A percentile compares a stretch with the other conserved stretches of the same genome.
Evolutionary conservation across 169 alveolate species (phyloP).

Genomic region (Plasmodium gaboni): DNA sequence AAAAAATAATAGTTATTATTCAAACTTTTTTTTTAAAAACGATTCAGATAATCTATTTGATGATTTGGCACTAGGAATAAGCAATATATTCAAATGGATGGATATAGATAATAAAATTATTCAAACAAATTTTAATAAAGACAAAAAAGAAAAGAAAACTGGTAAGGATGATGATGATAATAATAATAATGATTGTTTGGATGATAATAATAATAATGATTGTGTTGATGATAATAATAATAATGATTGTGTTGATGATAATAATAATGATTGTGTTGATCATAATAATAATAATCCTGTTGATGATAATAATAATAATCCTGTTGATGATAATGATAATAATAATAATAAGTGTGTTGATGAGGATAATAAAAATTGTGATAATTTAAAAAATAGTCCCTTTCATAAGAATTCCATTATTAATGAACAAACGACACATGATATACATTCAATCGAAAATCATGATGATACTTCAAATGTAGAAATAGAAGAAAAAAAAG

Average conservation of each 20-base stretch:
- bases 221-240: neutral
- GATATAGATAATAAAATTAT: constrained; percentile 45
- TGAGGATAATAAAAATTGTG: neutral
- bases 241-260: neutral
- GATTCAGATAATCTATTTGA: constrained; percentile 68
- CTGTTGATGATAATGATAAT: neutral
- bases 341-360: neutral
- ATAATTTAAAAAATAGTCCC: neutral
- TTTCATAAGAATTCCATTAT: neutral
- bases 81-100: constrained; percentile 67
- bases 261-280: neutral
- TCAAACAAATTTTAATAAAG: constrained; percentile 8
- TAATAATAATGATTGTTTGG: neutral
- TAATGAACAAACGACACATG: neutral
- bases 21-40: constrained; percentile 49
- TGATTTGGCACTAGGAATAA: constrained; percentile 65
- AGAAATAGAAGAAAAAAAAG: neutral
- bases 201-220: neutral
- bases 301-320: neutral
- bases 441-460: neutral
- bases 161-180: neutral
- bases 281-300: neutral
- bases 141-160: neutral
- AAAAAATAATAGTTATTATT: constrained; percentile 53
- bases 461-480: neutral